These are phyloP conservation scores for Penicillium oxalicum DNA, from an alignment of 2,329 filamentous ascomycete species.

Conservation along the genomic window DNA sequence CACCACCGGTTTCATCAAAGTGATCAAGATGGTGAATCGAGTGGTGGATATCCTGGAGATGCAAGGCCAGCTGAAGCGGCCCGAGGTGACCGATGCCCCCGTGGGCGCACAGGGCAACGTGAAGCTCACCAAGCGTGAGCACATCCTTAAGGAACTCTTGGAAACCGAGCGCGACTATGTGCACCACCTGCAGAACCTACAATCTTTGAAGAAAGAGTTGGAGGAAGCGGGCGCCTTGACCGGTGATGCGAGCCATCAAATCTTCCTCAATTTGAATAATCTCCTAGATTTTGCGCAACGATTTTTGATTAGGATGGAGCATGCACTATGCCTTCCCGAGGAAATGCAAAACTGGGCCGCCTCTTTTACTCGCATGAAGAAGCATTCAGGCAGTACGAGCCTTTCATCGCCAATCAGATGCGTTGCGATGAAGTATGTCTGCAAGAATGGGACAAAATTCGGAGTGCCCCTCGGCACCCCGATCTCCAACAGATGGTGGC, in stretches of 20 bases:
- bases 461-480: slow-evolving; percentile 60
- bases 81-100: slow-evolving; percentile 46
- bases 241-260: slow-evolving; percentile 85
- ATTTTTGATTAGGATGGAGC: slow-evolving; percentile 90
- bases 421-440: slow-evolving; percentile 82
- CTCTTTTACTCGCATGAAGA: slow-evolving; percentile 81
- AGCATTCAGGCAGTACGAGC: slow-evolving; percentile 86
- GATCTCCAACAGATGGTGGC: slow-evolving; percentile 68
- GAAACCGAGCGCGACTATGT: slow-evolving; percentile 97
- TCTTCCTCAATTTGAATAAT: slow-evolving; percentile 93
- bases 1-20: slow-evolving; percentile 96
- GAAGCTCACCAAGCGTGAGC: slow-evolving; percentile 68
- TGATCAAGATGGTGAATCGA: slow-evolving; percentile 84
- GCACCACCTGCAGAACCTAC: slow-evolving; percentile 88
- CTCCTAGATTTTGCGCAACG: slow-evolving; percentile 92
- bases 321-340: too few species aligned
- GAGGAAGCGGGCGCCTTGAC: slow-evolving; percentile 83
- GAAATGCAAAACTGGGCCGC: slow-evolving; percentile 83
- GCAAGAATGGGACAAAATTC: slow-evolving; percentile 80
- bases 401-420: slow-evolving; percentile 94
- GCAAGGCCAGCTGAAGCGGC: slow-evolving; percentile 66
- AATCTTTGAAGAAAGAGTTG: slow-evolving; percentile 82
- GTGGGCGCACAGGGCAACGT: slow-evolving; percentile 38
- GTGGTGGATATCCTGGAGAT: slow-evolving; percentile 82
- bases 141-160: slow-evolving; percentile 86